Percentiles rank a stretch among this genome's conserved stretches.
phyloP scores from a whole-genome alignment of 1,284 basidiomycete genomes.

The Xanthoconium separans region DNA sequence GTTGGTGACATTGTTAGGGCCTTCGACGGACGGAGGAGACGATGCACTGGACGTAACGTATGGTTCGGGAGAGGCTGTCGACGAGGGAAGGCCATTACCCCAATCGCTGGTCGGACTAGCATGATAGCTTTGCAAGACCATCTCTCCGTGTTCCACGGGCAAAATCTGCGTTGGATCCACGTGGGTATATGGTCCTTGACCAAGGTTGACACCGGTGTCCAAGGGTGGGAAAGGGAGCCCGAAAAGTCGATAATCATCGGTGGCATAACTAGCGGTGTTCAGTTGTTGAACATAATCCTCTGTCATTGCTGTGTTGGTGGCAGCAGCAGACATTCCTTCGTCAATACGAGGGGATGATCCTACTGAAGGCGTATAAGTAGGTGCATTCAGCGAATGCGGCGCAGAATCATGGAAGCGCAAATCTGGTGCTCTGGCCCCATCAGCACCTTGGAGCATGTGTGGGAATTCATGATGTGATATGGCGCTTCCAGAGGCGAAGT shows the following conservation, averaged over 20 bases:
- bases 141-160: constrained; percentile 47
- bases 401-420: constrained; percentile 37
- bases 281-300: constrained; percentile 63
- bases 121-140: constrained; percentile 54
- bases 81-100: constrained; percentile 66
- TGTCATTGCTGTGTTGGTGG: constrained; percentile 62
- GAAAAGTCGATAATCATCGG: constrained; percentile 64
- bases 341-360: constrained; percentile 36
- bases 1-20: constrained; percentile 33
- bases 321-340: constrained; percentile 57
- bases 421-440: constrained; percentile 27
- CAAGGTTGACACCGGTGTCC: constrained; percentile 38
- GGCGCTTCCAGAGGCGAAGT: constrained; percentile 34
- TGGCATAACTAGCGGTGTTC: constrained; percentile 48
- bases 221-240: constrained; percentile 59
- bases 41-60: constrained; percentile 64
- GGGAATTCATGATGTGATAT: constrained; percentile 36
- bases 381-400: constrained; percentile 34
- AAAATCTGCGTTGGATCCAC: constrained; percentile 88
- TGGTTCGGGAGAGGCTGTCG: constrained; percentile 76
- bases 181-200: constrained; percentile 69
- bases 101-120: constrained; percentile 81
- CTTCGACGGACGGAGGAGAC: constrained; percentile 65
- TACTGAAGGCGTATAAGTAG: constrained; percentile 41
- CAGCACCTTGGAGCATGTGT: constrained; percentile 32